These are phyloP conservation scores for Cymodocea nodosa DNA, from an alignment of 116 monocot genomes.

Conservation along the genomic window DNA sequence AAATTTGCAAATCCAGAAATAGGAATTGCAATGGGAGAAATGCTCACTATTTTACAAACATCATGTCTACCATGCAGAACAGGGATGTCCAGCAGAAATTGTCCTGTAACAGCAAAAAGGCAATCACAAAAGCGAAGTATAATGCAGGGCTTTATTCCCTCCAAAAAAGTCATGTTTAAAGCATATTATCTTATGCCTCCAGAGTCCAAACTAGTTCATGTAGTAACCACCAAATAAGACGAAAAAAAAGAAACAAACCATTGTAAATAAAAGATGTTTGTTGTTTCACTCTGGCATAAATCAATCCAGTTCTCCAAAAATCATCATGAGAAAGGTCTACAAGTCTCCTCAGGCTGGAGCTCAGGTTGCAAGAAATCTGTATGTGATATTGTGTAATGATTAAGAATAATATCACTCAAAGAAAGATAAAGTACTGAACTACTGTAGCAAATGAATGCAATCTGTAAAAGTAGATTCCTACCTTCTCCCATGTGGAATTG, in stretches of 20 bases:
- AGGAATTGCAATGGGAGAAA: constrained; percentile 68
- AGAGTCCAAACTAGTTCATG: neutral
- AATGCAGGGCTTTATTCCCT: too few relatives aligned
- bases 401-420: too few relatives aligned
- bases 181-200: neutral
- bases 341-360: constrained; percentile 47
- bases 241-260: constrained; percentile 32
- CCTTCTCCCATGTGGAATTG: constrained; percentile 60
- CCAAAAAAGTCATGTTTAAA: neutral
- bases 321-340: constrained; percentile 25
- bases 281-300: constrained; percentile 55
- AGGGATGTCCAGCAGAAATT: constrained; percentile 39
- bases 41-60: constrained; percentile 25
- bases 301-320: constrained; percentile 82
- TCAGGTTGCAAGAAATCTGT: constrained; percentile 51
- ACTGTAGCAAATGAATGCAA: neutral
- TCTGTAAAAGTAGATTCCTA: constrained; percentile 7
- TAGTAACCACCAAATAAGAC: neutral
- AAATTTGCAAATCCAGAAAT: constrained; percentile 41
- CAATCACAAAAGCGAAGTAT: neutral
- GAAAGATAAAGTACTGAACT: too few relatives aligned
- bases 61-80: constrained; percentile 17
- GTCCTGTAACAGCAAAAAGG: constrained; percentile 30
- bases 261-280: constrained; percentile 54
- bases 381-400: neutral